Percentiles rank a stretch among this genome's conserved stretches.
Evolutionary conservation across 495 filamentous ascomycete genomes (phyloP).

Genomic region (Saxophila tyrrhenica): DNA sequence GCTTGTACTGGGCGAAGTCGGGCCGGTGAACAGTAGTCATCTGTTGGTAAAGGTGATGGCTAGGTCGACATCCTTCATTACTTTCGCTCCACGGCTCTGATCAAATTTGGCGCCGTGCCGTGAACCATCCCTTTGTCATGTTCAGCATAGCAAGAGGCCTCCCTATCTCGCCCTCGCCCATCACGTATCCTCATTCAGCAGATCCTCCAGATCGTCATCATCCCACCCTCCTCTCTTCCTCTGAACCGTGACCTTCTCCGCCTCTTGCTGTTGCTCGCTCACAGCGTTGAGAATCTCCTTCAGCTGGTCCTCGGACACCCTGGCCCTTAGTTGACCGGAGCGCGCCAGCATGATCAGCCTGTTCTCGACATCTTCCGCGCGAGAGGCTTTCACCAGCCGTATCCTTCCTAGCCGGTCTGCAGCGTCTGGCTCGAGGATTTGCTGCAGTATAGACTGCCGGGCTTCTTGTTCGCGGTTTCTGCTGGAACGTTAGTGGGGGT

Average conservation of each 20-base stretch:
- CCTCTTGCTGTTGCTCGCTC: constrained; percentile 39
- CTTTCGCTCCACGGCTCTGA: no score
- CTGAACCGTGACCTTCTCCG: constrained; percentile 73
- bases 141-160: no score
- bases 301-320: constrained; percentile 85
- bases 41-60: no score
- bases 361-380: constrained; percentile 85
- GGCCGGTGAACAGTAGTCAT: no score
- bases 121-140: no score
- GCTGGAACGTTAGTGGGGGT: constrained; percentile 17
- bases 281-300: constrained; percentile 81
- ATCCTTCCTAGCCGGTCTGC: constrained; percentile 89
- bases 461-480: constrained; percentile 46
- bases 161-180: no score
- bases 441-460: constrained; percentile 66
- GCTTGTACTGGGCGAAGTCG: no score
- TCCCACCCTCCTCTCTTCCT: constrained; percentile 78
- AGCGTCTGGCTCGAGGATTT: constrained; percentile 89
- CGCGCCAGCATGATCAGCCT: constrained; percentile 84
- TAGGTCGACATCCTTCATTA: no score
- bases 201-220: constrained; percentile 61
- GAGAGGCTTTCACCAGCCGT: constrained; percentile 85
- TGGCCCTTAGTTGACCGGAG: constrained; percentile 68
- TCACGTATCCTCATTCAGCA: constrained; percentile 42
- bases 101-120: no score